phyloP scores from a whole-genome alignment of 768 basidiomycete genomes.

The Tylopilus vinaceipallidus region DNA sequence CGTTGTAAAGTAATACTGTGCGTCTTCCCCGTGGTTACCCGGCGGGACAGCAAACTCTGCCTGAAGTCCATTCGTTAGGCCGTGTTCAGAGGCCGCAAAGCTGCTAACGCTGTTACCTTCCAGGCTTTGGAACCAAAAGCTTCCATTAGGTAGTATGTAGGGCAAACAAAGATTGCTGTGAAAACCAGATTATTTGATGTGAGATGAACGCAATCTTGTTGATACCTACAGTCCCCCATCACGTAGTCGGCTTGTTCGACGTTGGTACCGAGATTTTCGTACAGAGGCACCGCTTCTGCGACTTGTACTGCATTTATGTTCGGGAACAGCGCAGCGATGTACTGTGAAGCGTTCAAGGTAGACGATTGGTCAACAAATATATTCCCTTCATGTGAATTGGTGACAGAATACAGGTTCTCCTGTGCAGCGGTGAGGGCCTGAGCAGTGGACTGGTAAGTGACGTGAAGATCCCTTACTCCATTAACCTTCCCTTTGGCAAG shows the following conservation, averaged over 20 bases:
- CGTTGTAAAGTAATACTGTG: conserved; percentile 1
- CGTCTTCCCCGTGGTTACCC: conserved; percentile 2
- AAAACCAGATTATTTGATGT: not conserved
- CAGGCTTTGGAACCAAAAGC: conserved; percentile 1
- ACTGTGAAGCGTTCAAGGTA: not conserved
- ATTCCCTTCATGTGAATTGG: conserved; percentile 3
- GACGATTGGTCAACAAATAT: not conserved
- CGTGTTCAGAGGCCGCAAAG: no score
- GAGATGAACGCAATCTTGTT: not conserved
- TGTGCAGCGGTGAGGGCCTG: not conserved
- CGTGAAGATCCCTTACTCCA: not conserved
- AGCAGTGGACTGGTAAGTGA: not conserved
- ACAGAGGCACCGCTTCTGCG: not conserved
- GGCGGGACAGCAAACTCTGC: conserved; percentile 7
- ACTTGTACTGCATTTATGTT: not conserved
- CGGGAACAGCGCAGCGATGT: not conserved
- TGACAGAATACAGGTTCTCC: conserved; percentile 4
- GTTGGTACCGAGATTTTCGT: not conserved
- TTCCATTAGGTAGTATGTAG: conserved; percentile 3
- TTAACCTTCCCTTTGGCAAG: conserved; percentile 2
- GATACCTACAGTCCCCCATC: conserved; percentile 4
- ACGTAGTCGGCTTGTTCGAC: not conserved
- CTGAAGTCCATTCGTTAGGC: not conserved
- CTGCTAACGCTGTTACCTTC: not conserved
- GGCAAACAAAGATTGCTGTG: conserved; percentile 8